These are phyloP conservation scores for Rhexocercosporidium sp. DNA, from an alignment of 2,329 filamentous ascomycete species.

Conservation along the genomic window DNA sequence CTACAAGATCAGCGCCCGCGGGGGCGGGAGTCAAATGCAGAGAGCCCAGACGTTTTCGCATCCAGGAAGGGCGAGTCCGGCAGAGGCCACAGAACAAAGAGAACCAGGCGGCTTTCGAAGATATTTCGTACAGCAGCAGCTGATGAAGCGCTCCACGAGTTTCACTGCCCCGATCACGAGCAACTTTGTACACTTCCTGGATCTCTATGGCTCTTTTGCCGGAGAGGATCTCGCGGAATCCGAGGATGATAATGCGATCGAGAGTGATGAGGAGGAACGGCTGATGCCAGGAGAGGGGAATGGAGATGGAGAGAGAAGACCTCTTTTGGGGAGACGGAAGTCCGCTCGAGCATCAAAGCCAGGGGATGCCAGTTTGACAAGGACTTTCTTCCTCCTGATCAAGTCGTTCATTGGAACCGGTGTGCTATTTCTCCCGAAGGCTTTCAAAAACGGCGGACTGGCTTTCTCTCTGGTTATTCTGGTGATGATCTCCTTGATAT, in stretches of 20 bases:
- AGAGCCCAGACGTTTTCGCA: constrained; percentile 73
- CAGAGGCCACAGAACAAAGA: constrained; percentile 50
- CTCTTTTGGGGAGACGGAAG: constrained; percentile 73
- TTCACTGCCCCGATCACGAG: constrained; percentile 73
- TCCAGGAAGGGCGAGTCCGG: constrained; percentile 44
- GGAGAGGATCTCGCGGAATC: constrained; percentile 89
- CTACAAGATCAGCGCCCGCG: constrained; percentile 71
- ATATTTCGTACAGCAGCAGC: constrained; percentile 51
- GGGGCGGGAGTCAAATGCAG: constrained; percentile 49
- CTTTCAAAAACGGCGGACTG: constrained; percentile 95
- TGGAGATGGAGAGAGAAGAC: constrained; percentile 77
- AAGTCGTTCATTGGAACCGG: constrained; percentile 98
- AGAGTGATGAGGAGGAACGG: constrained; percentile 64
- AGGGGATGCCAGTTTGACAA: constrained; percentile 74
- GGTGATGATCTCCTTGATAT: constrained; percentile 87
- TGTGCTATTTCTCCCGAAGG: constrained; percentile 87
- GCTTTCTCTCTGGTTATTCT: constrained; percentile 90
- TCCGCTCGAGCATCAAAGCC: constrained; percentile 68
- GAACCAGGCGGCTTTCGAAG: constrained; percentile 59
- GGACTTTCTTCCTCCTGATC: constrained; percentile 83
- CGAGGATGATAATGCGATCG: constrained; percentile 49
- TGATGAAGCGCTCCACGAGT: constrained; percentile 34
- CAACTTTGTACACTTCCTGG: constrained; percentile 92
- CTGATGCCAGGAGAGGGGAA: constrained; percentile 61
- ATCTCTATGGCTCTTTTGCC: constrained; percentile 93